Conservation (phyloP, 257 asterid genomes). For the Verbena officinalis region DNA sequence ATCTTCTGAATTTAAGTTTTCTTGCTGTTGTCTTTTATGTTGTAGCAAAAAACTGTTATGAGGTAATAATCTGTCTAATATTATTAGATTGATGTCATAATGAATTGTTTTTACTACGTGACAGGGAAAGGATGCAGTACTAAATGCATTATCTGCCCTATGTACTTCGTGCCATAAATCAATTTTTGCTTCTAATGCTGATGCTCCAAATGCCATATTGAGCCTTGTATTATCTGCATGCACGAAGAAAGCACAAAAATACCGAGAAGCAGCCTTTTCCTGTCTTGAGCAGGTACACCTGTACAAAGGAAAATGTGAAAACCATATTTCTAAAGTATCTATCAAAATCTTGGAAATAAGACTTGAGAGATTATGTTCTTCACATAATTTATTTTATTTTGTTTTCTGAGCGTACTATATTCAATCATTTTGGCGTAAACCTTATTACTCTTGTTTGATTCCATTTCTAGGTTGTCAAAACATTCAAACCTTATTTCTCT, state of each 20-base stretch:
- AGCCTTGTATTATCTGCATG: conserved; percentile 76
- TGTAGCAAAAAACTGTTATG: conserved; percentile 10
- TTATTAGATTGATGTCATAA: conserved; percentile 5
- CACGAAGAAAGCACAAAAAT: conserved; percentile 69
- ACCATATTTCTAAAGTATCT: conserved; percentile 4
- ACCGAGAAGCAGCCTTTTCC: conserved; percentile 90
- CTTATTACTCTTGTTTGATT: conserved; percentile 28
- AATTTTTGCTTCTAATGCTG: conserved; percentile 66
- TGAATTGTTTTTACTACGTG: conserved; percentile 21
- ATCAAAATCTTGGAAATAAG: too few species aligned
- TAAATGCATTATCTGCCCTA: conserved; percentile 79
- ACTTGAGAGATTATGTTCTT: conserved; percentile 17
- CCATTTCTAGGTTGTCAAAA: conserved; percentile 65
- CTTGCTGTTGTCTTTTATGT: conserved; percentile 18
- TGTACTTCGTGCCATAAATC: conserved; percentile 77
- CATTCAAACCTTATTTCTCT: conserved; percentile 51
- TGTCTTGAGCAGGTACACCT: conserved; percentile 84
- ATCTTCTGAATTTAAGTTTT: conserved; percentile 21
- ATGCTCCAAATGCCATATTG: conserved; percentile 73
- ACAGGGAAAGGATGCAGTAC: conserved; percentile 93
- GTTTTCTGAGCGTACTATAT: neutral
- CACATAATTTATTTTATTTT: conserved; percentile 8
- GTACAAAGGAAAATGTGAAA: neutral
- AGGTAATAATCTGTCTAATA: conserved; percentile 15
- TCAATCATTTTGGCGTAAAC: conserved; percentile 29